Percentiles rank a stretch among this genome's conserved stretches.
These are phyloP conservation scores for Phytophthora melonis DNA, from an alignment of 352 stramenopile species.

Conservation along the genomic window DNA sequence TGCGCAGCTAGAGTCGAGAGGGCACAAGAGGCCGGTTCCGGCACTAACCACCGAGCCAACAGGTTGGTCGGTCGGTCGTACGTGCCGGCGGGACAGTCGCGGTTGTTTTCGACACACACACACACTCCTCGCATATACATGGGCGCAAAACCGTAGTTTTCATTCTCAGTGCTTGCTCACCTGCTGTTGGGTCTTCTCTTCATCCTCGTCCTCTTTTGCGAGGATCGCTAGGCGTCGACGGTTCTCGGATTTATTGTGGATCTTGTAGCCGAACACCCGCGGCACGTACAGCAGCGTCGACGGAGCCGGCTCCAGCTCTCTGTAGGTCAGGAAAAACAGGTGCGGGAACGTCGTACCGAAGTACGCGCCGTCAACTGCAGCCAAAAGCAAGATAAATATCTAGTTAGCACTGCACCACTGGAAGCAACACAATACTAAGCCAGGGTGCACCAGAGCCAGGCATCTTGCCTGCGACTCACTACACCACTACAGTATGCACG, in stretches of 20 bases:
- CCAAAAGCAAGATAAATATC: slow-evolving; percentile 2
- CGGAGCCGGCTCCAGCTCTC: slow-evolving; percentile 87
- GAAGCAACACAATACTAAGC: not conserved
- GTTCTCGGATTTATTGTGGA: slow-evolving; percentile 90
- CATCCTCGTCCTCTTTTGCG: slow-evolving; percentile 83
- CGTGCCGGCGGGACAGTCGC: not conserved
- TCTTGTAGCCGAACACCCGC: slow-evolving; percentile 94
- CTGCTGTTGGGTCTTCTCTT: slow-evolving; percentile 74
- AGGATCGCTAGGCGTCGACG: slow-evolving; percentile 83
- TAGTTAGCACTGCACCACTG: slow-evolving; percentile 8
- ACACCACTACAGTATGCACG: slow-evolving; percentile 27
- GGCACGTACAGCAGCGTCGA: slow-evolving; percentile 91
- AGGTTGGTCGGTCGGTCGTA: slow-evolving; percentile 3
- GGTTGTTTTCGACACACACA: slow-evolving; percentile 3
- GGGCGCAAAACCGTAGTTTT: slow-evolving; percentile 38
- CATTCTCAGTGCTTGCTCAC: slow-evolving; percentile 58
- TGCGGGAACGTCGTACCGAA: slow-evolving; percentile 99
- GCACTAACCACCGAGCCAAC: slow-evolving; percentile 22
- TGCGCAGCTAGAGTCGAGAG: slow-evolving; percentile 30
- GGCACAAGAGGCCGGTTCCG: slow-evolving; percentile 3
- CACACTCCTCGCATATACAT: slow-evolving; percentile 30
- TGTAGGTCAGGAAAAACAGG: slow-evolving; percentile 98
- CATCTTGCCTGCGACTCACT: not conserved
- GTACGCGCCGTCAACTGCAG: slow-evolving; percentile 95
- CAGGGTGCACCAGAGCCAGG: not conserved